Conservation (phyloP, 805 yeast species). For the Blastobotrys attinorum region DNA sequence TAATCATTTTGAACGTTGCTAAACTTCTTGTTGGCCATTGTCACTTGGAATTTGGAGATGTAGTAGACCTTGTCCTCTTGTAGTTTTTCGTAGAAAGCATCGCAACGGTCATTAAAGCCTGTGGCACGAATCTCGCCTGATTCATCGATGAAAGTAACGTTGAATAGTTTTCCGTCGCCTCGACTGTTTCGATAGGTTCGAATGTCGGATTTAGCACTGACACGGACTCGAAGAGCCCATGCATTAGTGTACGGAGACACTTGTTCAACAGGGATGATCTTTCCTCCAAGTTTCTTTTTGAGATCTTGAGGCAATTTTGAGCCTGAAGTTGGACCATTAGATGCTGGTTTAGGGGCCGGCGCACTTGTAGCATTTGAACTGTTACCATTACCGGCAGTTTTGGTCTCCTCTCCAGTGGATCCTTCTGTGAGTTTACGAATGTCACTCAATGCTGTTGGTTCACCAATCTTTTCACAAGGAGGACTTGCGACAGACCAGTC, state of each 20-base stretch:
- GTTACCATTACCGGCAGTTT: neutral
- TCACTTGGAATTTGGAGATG: constrained; percentile 72
- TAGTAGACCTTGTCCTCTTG: constrained; percentile 89
- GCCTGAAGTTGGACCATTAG: neutral
- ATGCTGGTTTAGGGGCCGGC: constrained; percentile 2
- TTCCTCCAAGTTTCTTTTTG: constrained; percentile 18
- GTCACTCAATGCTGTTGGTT: constrained; percentile 5
- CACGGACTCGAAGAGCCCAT: constrained; percentile 93
- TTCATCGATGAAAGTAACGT: constrained; percentile 82
- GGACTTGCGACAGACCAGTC: neutral
- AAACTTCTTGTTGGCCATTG: constrained; percentile 78
- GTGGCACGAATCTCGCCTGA: constrained; percentile 95
- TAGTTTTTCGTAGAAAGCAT: constrained; percentile 61
- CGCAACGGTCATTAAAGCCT: constrained; percentile 84
- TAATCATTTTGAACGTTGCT: constrained; percentile 80
- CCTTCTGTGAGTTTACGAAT: neutral
- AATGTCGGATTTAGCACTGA: constrained; percentile 78
- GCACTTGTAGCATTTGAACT: constrained; percentile 2
- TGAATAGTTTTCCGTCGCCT: constrained; percentile 87
- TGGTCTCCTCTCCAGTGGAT: neutral
- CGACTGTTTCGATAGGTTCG: constrained; percentile 79
- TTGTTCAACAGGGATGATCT: constrained; percentile 69
- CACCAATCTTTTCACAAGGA: constrained; percentile 8
- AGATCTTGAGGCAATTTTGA: neutral
- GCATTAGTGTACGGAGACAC: constrained; percentile 83